Base-by-base conservation (phyloP, 2,329 filamentous ascomycete genomes). In the Nemania diffusa region DNA sequence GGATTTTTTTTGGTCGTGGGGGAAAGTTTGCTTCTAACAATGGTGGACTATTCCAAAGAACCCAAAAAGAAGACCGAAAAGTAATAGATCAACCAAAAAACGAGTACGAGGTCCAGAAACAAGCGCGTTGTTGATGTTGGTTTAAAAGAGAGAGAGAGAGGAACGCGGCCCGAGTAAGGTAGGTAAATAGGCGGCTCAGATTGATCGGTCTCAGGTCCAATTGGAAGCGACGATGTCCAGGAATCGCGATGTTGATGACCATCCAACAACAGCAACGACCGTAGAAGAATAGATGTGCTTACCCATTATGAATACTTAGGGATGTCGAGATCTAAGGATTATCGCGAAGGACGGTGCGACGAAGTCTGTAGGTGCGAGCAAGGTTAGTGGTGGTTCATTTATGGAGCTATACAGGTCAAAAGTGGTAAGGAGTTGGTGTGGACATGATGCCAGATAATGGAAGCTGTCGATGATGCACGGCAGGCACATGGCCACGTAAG, bases 41-140 rank as follows among this genome's bases (percentile, higher is more conserved):
- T 78, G 72, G 73, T 72, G 70, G 71, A 70, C 71, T 77, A 77
- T 75, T 77, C 75, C 75, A 75, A 77, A 75, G 75, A 77, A 74
- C 74, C 75, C 74, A 77, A 74, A 75, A 55, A 69, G 75, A 80
- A 77, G 51, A 60, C 44, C 82, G 79, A 83, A 84, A 84, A 83
- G 81, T 73, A 72, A 79, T 83, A 84, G 76, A 84, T 83, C 77
- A 82, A 80, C 78, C 79, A 78, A 79, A 71, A 69, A 69, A 76
- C 72, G 71, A 58, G 69, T 73, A 32, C 29, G 73, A 68, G 73
- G 72, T 67, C 70, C 64, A 73, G 71, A 69, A 73, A 62, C 60
- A 69, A 74, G 67, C 62, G 72, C 63, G 71, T 73, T 72, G 72
- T 72, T 73, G 72, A 71, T 75, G 73, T 69, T 65, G 60, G 57